A percentile compares a stretch with the other conserved stretches of the same genome.
Conservation (phyloP, 202 grass and related monocot genomes). For the Dendrocalamus latiflorus region DNA sequence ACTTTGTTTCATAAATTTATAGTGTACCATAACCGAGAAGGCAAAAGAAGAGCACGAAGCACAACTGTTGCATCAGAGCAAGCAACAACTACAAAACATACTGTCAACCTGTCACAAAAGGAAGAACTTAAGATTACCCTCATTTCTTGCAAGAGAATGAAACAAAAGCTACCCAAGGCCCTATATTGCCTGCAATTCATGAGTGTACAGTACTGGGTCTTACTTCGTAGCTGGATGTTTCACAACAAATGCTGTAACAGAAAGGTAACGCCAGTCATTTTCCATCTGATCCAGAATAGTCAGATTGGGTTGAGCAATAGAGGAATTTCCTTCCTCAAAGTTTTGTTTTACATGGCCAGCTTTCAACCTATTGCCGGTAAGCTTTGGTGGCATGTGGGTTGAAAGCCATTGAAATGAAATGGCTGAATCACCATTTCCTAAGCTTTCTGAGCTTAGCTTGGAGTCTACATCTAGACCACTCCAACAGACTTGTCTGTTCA, state of each 20-base stretch:
- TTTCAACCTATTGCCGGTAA: slow-evolving; percentile 31
- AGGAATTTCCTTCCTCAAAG: too few species aligned
- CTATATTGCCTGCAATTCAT: too few species aligned
- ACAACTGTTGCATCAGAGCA: slow-evolving; percentile 87
- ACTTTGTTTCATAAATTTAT: slow-evolving; percentile 17
- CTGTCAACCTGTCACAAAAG: slow-evolving; percentile 49
- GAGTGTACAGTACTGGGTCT: too few species aligned
- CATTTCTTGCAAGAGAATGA: slow-evolving; percentile 14
- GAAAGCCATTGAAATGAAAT: slow-evolving; percentile 90
- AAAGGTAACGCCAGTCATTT: slow-evolving; percentile 99
- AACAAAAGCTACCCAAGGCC: too few species aligned
- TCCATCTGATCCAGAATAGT: slow-evolving; percentile 46
- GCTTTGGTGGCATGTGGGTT: slow-evolving; percentile 66
- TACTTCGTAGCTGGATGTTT: too few species aligned
- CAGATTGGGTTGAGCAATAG: slow-evolving; percentile 27
- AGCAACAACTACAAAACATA: slow-evolving; percentile 82
- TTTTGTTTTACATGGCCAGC: slow-evolving; percentile 27
- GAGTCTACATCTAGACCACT: slow-evolving; percentile 13
- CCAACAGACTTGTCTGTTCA: not conserved
- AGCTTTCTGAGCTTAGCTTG: slow-evolving; percentile 24
- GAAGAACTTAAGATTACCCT: not conserved
- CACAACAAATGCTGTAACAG: slow-evolving; percentile 92
- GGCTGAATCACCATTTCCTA: slow-evolving; percentile 6
- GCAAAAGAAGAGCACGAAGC: slow-evolving; percentile 82
- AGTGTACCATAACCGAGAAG: slow-evolving; percentile 78